A percentile compares a stretch with the other conserved stretches of the same genome.
These are phyloP conservation scores for Yamadazyma dendronema DNA, from an alignment of 1,139 yeast species.

Conservation along the genomic window DNA sequence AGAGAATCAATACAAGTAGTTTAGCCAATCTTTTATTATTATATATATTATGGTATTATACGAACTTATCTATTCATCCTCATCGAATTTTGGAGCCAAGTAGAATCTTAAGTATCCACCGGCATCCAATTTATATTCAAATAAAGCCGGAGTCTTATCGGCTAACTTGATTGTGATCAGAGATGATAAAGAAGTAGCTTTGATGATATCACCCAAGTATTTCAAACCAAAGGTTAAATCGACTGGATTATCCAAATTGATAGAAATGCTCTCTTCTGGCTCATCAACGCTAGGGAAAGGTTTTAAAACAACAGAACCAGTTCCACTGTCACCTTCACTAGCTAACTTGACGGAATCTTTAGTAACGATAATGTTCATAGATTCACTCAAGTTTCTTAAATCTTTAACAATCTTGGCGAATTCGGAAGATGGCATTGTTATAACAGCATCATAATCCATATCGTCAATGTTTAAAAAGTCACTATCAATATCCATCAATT, in stretches of 20 bases:
- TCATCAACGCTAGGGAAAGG: slow-evolving; percentile 80
- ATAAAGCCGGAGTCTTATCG: slow-evolving; percentile 89
- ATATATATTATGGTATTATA: not conserved
- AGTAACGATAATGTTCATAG: slow-evolving; percentile 80
- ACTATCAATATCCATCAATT: slow-evolving; percentile 94
- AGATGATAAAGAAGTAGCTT: slow-evolving; percentile 78
- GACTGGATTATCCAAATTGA: slow-evolving; percentile 84
- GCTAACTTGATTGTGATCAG: slow-evolving; percentile 83
- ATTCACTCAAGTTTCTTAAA: slow-evolving; percentile 80
- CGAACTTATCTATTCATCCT: slow-evolving; percentile 50
- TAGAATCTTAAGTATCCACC: slow-evolving; percentile 94
- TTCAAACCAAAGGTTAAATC: slow-evolving; percentile 88
- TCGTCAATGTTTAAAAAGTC: slow-evolving; percentile 94
- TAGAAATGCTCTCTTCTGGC: slow-evolving; percentile 70
- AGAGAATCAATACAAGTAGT: not conserved
- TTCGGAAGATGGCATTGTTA: slow-evolving; percentile 85
- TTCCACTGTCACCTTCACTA: slow-evolving; percentile 91
- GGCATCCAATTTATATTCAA: slow-evolving; percentile 82
- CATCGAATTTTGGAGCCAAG: slow-evolving; percentile 96
- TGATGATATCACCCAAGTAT: slow-evolving; percentile 86
- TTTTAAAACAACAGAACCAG: slow-evolving; percentile 83
- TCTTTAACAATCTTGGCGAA: slow-evolving; percentile 91
- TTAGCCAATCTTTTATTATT: too few species aligned
- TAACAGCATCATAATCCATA: slow-evolving; percentile 83
- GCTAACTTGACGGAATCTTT: slow-evolving; percentile 90